phyloP scores from a whole-genome alignment of 2,329 filamentous ascomycete species.

The Ophiocordyceps camponoti-floridani region DNA sequence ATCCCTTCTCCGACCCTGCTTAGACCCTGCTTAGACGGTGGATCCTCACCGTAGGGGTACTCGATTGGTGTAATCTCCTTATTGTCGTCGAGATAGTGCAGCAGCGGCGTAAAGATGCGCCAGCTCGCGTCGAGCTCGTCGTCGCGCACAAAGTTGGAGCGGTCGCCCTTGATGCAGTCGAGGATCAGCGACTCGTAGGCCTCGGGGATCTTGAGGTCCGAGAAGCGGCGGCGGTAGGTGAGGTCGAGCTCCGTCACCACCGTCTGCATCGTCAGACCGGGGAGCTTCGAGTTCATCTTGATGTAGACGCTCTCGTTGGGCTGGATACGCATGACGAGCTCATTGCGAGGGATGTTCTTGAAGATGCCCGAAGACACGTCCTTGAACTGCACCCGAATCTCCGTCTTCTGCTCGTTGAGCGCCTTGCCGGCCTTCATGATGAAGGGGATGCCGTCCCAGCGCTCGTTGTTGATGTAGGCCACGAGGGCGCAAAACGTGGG shows the following conservation, averaged over 20 bases:
- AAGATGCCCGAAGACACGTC: constrained; percentile 98
- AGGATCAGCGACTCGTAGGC: constrained; percentile 96
- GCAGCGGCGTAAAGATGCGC: constrained; percentile 93
- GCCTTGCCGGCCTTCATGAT: constrained; percentile 99
- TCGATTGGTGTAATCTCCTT: constrained; percentile 99
- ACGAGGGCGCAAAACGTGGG: constrained; percentile 96
- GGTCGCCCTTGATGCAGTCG: constrained; percentile 94
- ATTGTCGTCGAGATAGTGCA: constrained; percentile 97
- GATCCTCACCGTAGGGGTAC: constrained; percentile 80
- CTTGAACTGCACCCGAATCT: constrained; percentile 98
- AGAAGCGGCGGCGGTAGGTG: constrained; percentile 95
- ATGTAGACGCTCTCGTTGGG: constrained; percentile 99
- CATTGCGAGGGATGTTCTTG: constrained; percentile 98
- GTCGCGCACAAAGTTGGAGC: constrained; percentile 97
- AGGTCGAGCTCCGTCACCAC: constrained; percentile 96
- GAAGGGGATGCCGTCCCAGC: constrained; percentile 98
- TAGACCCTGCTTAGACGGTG: background rate
- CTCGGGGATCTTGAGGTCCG: constrained; percentile 97
- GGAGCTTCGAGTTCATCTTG: constrained; percentile 99
- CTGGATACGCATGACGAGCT: constrained; percentile 97
- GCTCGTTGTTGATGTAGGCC: constrained; percentile 97
- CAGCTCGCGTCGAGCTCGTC: constrained; percentile 95
- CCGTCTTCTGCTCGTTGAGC: constrained; percentile 98
- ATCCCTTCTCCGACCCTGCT: background rate
- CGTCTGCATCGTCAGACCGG: constrained; percentile 97